Percentiles rank a stretch among this genome's conserved stretches.
These are phyloP conservation scores for Hamamelis virginiana DNA, from an alignment of 164 flowering plant genomes.

Conservation along the genomic window DNA sequence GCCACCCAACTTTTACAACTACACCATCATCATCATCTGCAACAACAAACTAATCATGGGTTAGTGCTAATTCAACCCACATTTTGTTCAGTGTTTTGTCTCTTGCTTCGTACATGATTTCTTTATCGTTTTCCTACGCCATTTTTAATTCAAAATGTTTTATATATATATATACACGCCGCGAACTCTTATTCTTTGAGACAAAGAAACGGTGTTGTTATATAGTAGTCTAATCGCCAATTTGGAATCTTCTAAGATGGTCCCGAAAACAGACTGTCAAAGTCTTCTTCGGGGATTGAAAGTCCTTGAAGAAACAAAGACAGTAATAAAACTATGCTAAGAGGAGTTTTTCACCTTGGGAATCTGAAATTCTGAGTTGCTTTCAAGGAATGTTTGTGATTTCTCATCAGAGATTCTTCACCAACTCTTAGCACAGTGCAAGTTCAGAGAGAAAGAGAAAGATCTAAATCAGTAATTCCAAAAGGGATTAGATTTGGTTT, in stretches of 20 bases:
- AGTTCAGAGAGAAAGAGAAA: not conserved
- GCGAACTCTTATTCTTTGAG: not conserved
- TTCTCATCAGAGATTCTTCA: conserved; percentile 9
- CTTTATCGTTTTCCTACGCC: not conserved
- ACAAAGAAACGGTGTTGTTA: conserved; percentile 1
- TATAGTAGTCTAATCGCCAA: conserved; percentile 7
- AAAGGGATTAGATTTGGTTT: not conserved
- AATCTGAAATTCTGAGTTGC: conserved; percentile 7
- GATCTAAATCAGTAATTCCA: not conserved
- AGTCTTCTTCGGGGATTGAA: conserved; percentile 7
- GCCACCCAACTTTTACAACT: conserved; percentile 11
- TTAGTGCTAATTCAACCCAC: conserved; percentile 14
- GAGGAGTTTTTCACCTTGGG: conserved; percentile 10
- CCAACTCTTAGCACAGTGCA: conserved; percentile 3
- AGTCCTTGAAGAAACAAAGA: not conserved
- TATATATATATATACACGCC: too few relatives aligned
- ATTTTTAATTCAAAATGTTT: not conserved
- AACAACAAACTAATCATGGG: conserved; percentile 26
- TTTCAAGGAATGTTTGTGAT: conserved; percentile 18
- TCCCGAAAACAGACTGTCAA: conserved; percentile 37
- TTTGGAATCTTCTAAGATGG: conserved; percentile 25
- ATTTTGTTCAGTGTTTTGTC: conserved; percentile 13
- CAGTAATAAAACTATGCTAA: not conserved
- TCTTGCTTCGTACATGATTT: not conserved
- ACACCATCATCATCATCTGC: conserved; percentile 17